Base-by-base conservation (phyloP, 768 basidiomycete species). In the Sarcodon aspratus region DNA sequence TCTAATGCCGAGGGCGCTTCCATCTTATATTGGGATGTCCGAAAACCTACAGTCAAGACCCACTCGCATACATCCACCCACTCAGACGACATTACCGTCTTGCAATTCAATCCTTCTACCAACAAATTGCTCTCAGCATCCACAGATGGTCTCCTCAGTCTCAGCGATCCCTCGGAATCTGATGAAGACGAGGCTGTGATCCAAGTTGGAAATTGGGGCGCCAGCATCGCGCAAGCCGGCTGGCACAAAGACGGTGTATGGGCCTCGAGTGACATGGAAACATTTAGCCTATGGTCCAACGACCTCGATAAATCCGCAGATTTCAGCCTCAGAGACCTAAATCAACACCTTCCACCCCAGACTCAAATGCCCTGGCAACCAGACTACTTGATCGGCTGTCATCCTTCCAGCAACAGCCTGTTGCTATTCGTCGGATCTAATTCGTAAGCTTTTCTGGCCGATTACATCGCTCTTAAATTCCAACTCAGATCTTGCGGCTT, bases 211-310 rank as follows among this genome's bases (percentile, higher is more conserved):
- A 91, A 91, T 54, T 88, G 84, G 79, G 88, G 85, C 2, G 80
- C 79, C 58, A 90, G 83, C 58, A 67, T 90, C 51, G 82, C 84
- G 0, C 85, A 87, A 58, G 79, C 77, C 7, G 90, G 82, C 1
- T 86, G 81, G 83, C 73, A 76, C 46, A 59, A 67, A 15, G 52
- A 59, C 32, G 66, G 62, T 44, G 69, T 92, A 7, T 96, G 92
- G 91, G 85, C 83, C 18, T 75, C 79, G 9, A 93, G 89, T 54
- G 94, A 96, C 66, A 96, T 96, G 93, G 92, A 97, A 63, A 91
- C 87, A 0, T 85, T 94, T 55, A 85, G 85, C 49, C 72, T 78
- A 11, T 97, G 92, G 94, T 76, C 81, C 27, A 64, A 64, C 44
- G 85, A 90, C 65, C 87, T 83, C 51, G 32, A 62, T 51, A 7